A percentile compares a stretch with the other conserved stretches of the same genome.
Conservation (phyloP, 2,329 filamentous ascomycete species). For the Cladosporium cucumerinum region DNA sequence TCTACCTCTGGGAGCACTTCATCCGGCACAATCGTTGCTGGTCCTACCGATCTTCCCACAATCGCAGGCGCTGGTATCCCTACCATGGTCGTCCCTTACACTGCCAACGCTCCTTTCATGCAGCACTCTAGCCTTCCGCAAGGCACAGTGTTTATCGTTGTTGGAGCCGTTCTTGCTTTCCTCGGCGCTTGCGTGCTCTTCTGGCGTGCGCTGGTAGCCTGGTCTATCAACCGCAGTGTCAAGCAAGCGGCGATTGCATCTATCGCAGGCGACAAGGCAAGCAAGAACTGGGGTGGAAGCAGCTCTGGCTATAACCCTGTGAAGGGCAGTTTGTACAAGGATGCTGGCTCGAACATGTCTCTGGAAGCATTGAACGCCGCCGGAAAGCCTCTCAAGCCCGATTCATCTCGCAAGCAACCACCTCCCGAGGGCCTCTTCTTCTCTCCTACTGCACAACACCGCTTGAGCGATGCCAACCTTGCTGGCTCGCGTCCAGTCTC, state of each 20-base stretch:
- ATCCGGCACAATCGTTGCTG: constrained; percentile 25
- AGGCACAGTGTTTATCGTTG: constrained; percentile 93
- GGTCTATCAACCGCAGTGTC: constrained; percentile 87
- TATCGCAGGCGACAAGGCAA: constrained; percentile 43
- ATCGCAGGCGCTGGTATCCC: constrained; percentile 60
- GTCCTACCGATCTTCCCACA: constrained; percentile 48
- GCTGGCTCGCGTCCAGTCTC: constrained; percentile 25
- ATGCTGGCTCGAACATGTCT: constrained; percentile 53
- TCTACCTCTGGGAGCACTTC: constrained; percentile 22
- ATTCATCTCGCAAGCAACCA: constrained; percentile 35
- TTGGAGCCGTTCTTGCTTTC: constrained; percentile 82
- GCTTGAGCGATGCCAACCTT: constrained; percentile 27
- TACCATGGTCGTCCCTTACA: constrained; percentile 74
- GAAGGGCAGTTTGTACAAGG: constrained; percentile 40
- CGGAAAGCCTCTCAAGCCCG: constrained; percentile 38
- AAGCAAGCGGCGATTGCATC: constrained; percentile 78
- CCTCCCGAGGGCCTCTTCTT: constrained; percentile 82
- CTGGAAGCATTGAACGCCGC: constrained; percentile 49
- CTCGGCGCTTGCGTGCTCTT: constrained; percentile 76
- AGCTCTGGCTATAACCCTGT: constrained; percentile 23
- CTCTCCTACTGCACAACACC: constrained; percentile 76
- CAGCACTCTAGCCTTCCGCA: constrained; percentile 79
- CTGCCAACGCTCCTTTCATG: constrained; percentile 84
- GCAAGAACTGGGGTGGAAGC: constrained; percentile 34
- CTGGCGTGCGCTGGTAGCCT: constrained; percentile 85